phyloP scores from a whole-genome alignment of 192 early-diverging fungal species.

The Rhizophagus sp. region DNA sequence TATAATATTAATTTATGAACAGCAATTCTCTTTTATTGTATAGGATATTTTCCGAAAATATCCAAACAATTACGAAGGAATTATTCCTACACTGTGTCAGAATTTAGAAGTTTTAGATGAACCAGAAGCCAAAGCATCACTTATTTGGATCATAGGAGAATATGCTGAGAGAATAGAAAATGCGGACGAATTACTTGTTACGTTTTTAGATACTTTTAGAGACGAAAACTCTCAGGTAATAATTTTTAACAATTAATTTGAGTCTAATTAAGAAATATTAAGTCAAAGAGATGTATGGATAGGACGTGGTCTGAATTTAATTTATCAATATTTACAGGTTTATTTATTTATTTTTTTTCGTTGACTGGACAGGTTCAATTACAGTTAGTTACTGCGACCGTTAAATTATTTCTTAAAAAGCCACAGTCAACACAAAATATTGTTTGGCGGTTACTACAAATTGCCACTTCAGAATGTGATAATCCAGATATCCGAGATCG shows the following conservation, averaged over 20 bases:
- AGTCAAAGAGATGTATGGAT: background rate
- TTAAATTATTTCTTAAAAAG: conserved; percentile 94
- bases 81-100: conserved; percentile 86
- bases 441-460: conserved; percentile 85
- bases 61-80: conserved; percentile 81
- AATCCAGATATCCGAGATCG: conserved; percentile 96
- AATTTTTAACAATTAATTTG: background rate
- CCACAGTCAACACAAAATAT: conserved; percentile 82
- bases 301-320: background rate
- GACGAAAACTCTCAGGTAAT: conserved; percentile 76
- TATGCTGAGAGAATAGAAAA: conserved; percentile 90
- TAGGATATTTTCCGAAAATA: conserved; percentile 95
- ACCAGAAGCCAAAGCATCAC: conserved; percentile 85
- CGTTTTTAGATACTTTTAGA: conserved; percentile 83
- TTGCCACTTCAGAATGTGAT: conserved; percentile 84
- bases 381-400: conserved; percentile 84
- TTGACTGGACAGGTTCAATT: conserved; percentile 76
- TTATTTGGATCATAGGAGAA: conserved; percentile 97
- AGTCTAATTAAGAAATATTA: background rate
- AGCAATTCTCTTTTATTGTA: background rate
- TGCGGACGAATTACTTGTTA: conserved; percentile 72
- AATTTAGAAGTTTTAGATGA: conserved; percentile 88
- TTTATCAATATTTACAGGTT: background rate
- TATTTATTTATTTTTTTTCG: conserved; percentile 17
- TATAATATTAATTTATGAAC: background rate